Percentiles rank a stretch among this genome's conserved stretches.
Conservation (phyloP, 2,329 filamentous ascomycete species). For the Sporothrix inflata region DNA sequence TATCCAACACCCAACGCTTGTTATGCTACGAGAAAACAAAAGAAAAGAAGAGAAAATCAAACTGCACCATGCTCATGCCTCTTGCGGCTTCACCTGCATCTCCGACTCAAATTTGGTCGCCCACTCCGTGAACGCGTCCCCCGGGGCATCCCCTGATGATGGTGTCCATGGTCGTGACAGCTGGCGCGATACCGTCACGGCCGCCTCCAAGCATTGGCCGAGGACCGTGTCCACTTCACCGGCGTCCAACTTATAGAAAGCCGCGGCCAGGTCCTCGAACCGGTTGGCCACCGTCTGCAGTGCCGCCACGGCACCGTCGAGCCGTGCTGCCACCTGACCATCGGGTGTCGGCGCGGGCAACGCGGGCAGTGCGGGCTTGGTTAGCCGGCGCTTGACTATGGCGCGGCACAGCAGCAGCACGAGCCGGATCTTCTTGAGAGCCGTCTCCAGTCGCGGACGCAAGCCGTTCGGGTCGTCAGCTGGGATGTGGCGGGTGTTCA, state of each 20-base stretch:
- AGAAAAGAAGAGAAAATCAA: background rate
- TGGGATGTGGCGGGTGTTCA: slow-evolving; percentile 66
- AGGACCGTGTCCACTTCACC: slow-evolving; percentile 61
- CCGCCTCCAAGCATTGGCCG: slow-evolving; percentile 62
- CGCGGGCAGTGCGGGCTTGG: slow-evolving; percentile 55
- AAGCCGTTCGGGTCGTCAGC: slow-evolving; percentile 65
- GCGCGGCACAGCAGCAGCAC: slow-evolving; percentile 71
- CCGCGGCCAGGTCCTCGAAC: slow-evolving; percentile 70
- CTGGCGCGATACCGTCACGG: slow-evolving; percentile 59
- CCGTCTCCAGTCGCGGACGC: slow-evolving; percentile 65
- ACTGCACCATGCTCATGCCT: background rate
- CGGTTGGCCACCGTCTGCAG: slow-evolving; percentile 66
- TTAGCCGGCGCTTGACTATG: slow-evolving; percentile 69
- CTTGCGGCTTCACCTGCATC: slow-evolving; percentile 21
- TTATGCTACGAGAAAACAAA: background rate
- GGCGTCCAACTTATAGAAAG: slow-evolving; percentile 71
- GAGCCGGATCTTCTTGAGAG: slow-evolving; percentile 67
- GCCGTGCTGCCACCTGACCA: slow-evolving; percentile 43
- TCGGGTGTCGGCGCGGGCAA: slow-evolving; percentile 41
- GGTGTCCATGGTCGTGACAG: slow-evolving; percentile 62
- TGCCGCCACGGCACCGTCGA: slow-evolving; percentile 60
- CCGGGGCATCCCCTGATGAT: slow-evolving; percentile 45
- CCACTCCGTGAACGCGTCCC: slow-evolving; percentile 82
- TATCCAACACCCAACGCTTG: background rate
- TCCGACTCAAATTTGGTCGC: slow-evolving; percentile 56